Base-by-base conservation (phyloP, 1,284 basidiomycete genomes). In the Violaceomyces palustris region DNA sequence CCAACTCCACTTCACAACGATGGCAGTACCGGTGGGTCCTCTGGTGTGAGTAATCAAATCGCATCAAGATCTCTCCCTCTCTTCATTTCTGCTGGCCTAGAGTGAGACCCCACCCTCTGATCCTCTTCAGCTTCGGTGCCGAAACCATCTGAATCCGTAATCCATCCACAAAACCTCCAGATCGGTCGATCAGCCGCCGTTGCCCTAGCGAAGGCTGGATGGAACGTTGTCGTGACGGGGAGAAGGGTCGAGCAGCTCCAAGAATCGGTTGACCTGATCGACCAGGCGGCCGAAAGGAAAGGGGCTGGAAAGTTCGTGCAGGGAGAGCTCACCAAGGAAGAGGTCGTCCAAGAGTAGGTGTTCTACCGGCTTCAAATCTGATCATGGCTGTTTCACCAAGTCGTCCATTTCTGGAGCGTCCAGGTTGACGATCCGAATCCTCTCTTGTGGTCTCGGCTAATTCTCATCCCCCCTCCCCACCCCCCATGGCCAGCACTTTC, bases 31-130 rank as follows among this genome's bases (percentile, higher is more conserved):
- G 52, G 52, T 6, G 57, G 57, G 18, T 60, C 54, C 28, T 60
- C 57, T 28, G 57, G 53, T 19, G 52, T 55, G 39, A 46, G 51
- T 56, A n/a, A 6, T 6, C 14, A 25, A 17, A 17, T 8, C 10
- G 11, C 7, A n/a, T 21, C 6, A 38, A n/a, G 1, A 23, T 24
- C 21, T 15, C 22, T 2, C 39, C 58, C 38, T 76, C 75, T 0
- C 63, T 76, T 12, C 67, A 68, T 18, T 43, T 44, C 15, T 75
- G 75, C 41, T 67, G 54, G 6, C 54, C 61, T 5, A 30, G 2
- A 31, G 11, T 23, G 35, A n/a, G n/a, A n/a, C n/a, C n/a, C n/a
- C n/a, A n/a, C n/a, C n/a, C n/a, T n/a, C n/a, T n/a, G 10, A 2
- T 17, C 7, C n/a, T 19, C 18, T 4, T 19, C 12, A 19, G 35